Evolutionary conservation across 495 filamentous ascomycete genomes (phyloP), one percentile per base, ranked within the genome.

Genomic region (Margaritispora aquatica): DNA sequence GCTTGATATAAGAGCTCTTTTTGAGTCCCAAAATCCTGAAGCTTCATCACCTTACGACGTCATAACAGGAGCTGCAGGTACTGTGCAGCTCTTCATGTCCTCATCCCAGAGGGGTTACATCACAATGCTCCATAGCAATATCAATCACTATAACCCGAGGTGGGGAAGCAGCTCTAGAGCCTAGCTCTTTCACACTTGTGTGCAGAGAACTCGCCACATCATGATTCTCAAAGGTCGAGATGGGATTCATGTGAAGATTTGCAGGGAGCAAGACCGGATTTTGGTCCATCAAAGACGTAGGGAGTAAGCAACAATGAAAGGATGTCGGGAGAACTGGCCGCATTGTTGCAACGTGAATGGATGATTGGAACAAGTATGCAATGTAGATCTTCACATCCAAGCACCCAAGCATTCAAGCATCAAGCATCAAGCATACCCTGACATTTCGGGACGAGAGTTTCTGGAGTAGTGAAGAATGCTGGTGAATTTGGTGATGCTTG

Each of bases 251-350:
- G 38, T 24, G 54, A 57, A 52, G 19, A 8, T 15, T 44, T 44
- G 38, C 59, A 61, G 48, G 59, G 53, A 53, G 57, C 27, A 61
- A 52, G 48, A 46, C 59, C 41, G 59, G 59, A 44, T 44, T 44
- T 44, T n/a, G 17, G 38, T 3, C 7, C 19, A 44, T 17, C 38
- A 44, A n/a, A 44, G 38, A 44, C 38, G 38, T 44, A 44, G 17
- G 38, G 38, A 44, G n/a, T n/a, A n/a, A n/a, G n/a, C n/a, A n/a
- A n/a, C n/a, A n/a, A 44, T 44, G 38, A 13, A 5, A 44, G 38
- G 17, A 44, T 44, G 3, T n/a, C 17, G 4, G 19, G 38, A 44
- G 19, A 44, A 44, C 38, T 44, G 38, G 38, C 38, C 38, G 38
- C 3, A 44, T n/a, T 44, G 4, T 7, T 44, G 2, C 38, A 44